phyloP scores from a whole-genome alignment of 768 basidiomycete species.

The Termitomyces sp. region DNA sequence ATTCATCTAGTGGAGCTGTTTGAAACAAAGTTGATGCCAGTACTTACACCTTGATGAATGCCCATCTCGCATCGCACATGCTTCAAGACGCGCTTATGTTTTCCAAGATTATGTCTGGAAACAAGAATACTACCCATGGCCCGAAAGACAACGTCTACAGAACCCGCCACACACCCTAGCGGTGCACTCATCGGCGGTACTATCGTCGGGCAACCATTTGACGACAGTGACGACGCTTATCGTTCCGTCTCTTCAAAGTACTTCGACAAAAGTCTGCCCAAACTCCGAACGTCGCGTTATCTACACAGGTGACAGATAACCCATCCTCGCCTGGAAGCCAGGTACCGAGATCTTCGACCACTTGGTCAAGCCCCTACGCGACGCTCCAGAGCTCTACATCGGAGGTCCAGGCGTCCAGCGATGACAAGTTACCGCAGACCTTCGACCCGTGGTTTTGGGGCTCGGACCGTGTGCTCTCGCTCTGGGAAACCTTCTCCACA shows the following conservation, averaged over 20 bases:
- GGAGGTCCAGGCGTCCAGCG: slow-evolving; percentile 30
- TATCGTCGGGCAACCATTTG: slow-evolving; percentile 38
- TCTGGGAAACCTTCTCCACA: slow-evolving; percentile 26
- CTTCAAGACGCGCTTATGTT: slow-evolving; percentile 44
- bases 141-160: slow-evolving; percentile 19
- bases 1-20: slow-evolving; percentile 1
- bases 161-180: slow-evolving; percentile 31
- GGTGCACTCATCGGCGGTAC: slow-evolving; percentile 38
- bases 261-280: slow-evolving; percentile 44
- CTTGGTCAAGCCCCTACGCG: slow-evolving; percentile 34
- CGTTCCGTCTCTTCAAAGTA: slow-evolving; percentile 38
- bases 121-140: slow-evolving; percentile 38
- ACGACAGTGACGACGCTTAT: slow-evolving; percentile 30
- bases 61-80: slow-evolving; percentile 43
- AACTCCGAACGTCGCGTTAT: slow-evolving; percentile 29
- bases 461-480: slow-evolving; percentile 24
- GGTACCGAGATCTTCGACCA: slow-evolving; percentile 32
- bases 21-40: not conserved
- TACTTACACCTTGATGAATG: slow-evolving; percentile 40
- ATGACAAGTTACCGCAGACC: slow-evolving; percentile 27
- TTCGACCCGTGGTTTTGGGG: slow-evolving; percentile 33
- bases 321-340: slow-evolving; percentile 20
- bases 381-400: slow-evolving; percentile 37
- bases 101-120: slow-evolving; percentile 42
- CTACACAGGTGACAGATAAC: slow-evolving; percentile 34